Evolutionary conservation across 768 basidiomycete genomes (phyloP), one percentile per base, ranked within the genome.

Genomic region (Roridomyces roridus): DNA sequence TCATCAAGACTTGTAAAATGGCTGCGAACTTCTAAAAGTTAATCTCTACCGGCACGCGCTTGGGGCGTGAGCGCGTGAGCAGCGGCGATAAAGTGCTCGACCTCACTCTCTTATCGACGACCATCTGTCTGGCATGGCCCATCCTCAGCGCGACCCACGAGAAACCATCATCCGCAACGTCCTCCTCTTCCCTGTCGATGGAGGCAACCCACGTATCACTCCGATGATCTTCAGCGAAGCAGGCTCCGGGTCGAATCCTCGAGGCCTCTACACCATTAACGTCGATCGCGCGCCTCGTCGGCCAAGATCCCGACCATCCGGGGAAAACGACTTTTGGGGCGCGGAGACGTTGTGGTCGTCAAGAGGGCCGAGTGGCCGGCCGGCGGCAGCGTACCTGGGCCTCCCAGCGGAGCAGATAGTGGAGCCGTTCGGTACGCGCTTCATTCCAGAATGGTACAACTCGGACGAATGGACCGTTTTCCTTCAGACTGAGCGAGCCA

Each of bases 331-430:
- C 49, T 37, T 2, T 8, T 57, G 55, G 50, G 55, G 49, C 37
- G 55, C 18, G 55, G 54, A 2, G 55, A 57, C 21, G 55, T 46
- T 3, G 49, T 57, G 9, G 36, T 57, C 21, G 49, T 57, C 26
- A 51, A 51, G 49, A 46, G 5, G 25, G 15, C 3, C 5, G 46
- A 56, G 31, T 57, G 55, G 55, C 55, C 54, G 4, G 41, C 11
- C 4, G 29, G 48, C 15, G 9, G 26, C 15, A 14, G 10, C 9
- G 11, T 14, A 4, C 39, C 7, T n/a, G 55, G 55, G 17, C 15
- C 17, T 3, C 55, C 48, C 23, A 57, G 28, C 48, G 6, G 25
- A 21, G 2, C n/a, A 29, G 7, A 37, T 29, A 3, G 9, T 57
- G n/a, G 23, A 51, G 2, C 11, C 46, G 0, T 37, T 57, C 20